phyloP scores from a whole-genome alignment of 148 eudicot species.

The Linanthus parryae region DNA sequence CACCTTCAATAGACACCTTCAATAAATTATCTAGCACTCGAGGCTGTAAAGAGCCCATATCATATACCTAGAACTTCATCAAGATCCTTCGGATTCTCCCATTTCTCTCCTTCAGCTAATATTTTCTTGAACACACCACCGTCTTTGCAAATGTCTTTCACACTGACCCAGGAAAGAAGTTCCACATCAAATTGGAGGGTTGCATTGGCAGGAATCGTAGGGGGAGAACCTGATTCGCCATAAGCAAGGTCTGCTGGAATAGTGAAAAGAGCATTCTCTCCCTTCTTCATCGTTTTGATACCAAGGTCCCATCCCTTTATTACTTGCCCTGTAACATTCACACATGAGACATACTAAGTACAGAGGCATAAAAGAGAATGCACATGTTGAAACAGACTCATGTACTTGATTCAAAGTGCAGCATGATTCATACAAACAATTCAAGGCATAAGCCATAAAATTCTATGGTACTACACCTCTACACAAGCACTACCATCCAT shows the following conservation, averaged over 20 bases:
- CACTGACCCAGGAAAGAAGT: constrained; percentile 80
- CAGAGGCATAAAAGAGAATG: too few relatives aligned
- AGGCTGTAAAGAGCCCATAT: background rate
- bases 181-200: constrained; percentile 94
- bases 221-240: constrained; percentile 88
- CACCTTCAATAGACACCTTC: too few relatives aligned
- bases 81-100: constrained; percentile 95
- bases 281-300: constrained; percentile 95
- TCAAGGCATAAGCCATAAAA: too few relatives aligned
- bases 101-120: constrained; percentile 73
- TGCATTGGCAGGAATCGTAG: constrained; percentile 86
- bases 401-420: too few relatives aligned
- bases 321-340: constrained; percentile 69
- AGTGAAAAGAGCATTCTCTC: constrained; percentile 87
- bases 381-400: too few relatives aligned
- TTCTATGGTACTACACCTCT: too few relatives aligned
- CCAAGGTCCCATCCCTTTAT: constrained; percentile 97
- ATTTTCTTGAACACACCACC: constrained; percentile 93
- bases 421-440: too few relatives aligned
- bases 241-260: constrained; percentile 92
- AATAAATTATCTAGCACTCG: too few relatives aligned
- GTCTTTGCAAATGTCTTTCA: constrained; percentile 96
- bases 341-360: too few relatives aligned
- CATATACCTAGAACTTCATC: constrained; percentile 92
- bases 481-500: too few relatives aligned